A percentile compares a stretch with the other conserved stretches of the same genome.
Conservation (phyloP, 2,329 filamentous ascomycete genomes). For the Aspergillus transmontanensis region DNA sequence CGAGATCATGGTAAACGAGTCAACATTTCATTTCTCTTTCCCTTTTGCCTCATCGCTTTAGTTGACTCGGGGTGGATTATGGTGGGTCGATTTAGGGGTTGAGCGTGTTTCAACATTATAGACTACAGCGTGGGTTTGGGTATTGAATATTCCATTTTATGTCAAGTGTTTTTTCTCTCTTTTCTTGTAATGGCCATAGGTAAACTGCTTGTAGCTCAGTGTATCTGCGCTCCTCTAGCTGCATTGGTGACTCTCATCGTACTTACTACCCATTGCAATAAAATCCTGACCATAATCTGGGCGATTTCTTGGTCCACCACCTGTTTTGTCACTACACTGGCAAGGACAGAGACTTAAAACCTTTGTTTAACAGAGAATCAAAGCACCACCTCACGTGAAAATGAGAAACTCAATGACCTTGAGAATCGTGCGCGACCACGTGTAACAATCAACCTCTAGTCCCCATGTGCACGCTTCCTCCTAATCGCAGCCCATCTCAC, state of each 20-base stretch:
- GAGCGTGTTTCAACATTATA: constrained; percentile 24
- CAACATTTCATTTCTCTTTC: constrained; percentile 11
- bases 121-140: constrained; percentile 27
- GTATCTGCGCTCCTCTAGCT: neutral
- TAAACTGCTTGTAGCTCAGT: neutral
- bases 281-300: neutral
- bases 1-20: constrained; percentile 17
- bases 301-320: neutral
- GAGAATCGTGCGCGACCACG: neutral
- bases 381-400: neutral
- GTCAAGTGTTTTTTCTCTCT: neutral
- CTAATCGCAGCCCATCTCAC: neutral
- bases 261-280: neutral
- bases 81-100: constrained; percentile 11
- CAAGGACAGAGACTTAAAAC: neutral
- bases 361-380: neutral
- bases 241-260: neutral
- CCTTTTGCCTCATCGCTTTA: constrained; percentile 8
- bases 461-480: neutral
- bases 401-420: neutral
- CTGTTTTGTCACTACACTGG: neutral
- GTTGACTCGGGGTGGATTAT: constrained; percentile 15
- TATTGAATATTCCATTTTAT: constrained; percentile 12
- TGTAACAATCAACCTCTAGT: neutral
- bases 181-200: neutral